Evolutionary conservation across 192 early-diverging fungal species (phyloP).

Genomic region (Coemansia sp.): DNA sequence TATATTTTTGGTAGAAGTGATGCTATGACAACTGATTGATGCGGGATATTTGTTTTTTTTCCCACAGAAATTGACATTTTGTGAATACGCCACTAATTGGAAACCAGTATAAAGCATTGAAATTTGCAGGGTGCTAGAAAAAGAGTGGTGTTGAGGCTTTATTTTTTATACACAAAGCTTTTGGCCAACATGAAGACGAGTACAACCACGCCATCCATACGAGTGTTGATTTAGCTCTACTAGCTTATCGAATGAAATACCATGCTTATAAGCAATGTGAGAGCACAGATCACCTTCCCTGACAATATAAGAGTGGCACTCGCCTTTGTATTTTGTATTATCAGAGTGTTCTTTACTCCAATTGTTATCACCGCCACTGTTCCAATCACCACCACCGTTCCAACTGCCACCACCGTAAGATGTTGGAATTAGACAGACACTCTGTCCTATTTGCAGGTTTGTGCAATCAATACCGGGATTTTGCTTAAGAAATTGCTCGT

Average conservation of each 20-base stretch:
- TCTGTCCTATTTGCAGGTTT: constrained; percentile 24
- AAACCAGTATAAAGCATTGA: background rate
- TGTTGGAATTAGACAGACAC: constrained; percentile 38
- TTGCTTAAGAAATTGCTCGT: constrained; percentile 34
- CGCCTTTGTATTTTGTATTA: background rate
- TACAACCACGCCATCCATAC: constrained; percentile 32
- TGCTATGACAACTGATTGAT: background rate
- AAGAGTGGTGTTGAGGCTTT: no score
- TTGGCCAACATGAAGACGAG: constrained; percentile 25
- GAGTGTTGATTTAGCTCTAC: constrained; percentile 13
- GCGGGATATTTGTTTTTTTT: background rate
- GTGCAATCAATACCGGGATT: constrained; percentile 46
- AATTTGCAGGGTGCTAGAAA: background rate
- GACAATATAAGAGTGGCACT: constrained; percentile 30
- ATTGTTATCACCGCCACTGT: background rate
- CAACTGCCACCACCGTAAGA: background rate
- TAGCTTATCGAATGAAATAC: constrained; percentile 19
- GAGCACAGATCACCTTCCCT: constrained; percentile 43
- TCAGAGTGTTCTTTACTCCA: background rate
- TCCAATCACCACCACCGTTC: constrained; percentile 2
- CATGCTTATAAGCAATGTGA: constrained; percentile 16
- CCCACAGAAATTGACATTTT: background rate
- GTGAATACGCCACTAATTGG: background rate
- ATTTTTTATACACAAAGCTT: constrained; percentile 20
- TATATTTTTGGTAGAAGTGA: background rate